Conservation (phyloP, 129 eudicot species). For the Flaveria trinervia region DNA sequence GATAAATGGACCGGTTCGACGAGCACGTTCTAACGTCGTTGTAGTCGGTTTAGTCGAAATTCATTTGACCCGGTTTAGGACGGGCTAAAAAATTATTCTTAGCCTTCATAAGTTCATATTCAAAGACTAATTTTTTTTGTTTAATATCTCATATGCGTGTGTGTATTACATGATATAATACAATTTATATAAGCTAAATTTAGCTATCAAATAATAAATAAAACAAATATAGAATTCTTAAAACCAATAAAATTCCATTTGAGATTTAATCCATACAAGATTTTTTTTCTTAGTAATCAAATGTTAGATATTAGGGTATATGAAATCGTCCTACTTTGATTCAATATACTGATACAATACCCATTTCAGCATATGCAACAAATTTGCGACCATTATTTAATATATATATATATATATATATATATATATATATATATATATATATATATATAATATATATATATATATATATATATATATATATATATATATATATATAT, state of each 20-base stretch:
- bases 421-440: background rate
- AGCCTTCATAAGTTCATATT: no score
- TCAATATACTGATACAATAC: background rate
- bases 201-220: background rate
- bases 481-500: background rate
- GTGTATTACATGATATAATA: background rate
- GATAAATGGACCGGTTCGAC: no score
- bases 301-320: slow-evolving; percentile 16
- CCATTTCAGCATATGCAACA: slow-evolving; percentile 8
- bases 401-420: background rate
- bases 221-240: background rate
- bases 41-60: no score
- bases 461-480: background rate
- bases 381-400: background rate
- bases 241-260: background rate
- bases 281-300: background rate
- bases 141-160: no score
- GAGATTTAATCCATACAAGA: background rate
- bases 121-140: no score
- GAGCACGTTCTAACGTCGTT: no score
- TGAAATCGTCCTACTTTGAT: background rate
- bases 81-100: no score
- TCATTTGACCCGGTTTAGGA: no score
- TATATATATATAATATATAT: background rate
- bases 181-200: background rate